phyloP scores from a whole-genome alignment of 768 basidiomycete genomes.

The Auricularia sp. region DNA sequence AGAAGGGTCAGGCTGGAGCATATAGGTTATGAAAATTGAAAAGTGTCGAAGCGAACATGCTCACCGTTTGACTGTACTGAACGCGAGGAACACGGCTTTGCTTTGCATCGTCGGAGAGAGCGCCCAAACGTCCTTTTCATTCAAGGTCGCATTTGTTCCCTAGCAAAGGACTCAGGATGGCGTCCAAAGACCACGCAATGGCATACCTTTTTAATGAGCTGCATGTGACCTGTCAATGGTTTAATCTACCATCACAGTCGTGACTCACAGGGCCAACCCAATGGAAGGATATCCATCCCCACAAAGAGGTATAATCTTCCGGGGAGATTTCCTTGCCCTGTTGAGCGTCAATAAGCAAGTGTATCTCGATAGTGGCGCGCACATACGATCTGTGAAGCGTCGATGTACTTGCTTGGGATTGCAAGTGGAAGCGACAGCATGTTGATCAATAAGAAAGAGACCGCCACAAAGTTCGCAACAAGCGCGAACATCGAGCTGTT shows the following conservation, averaged over 20 bases:
- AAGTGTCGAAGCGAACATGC: not conserved
- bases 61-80: slow-evolving; percentile 27
- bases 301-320: slow-evolving; percentile 67
- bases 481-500: not conserved
- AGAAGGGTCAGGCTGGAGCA: slow-evolving; percentile 25
- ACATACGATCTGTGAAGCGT: not conserved
- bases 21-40: not conserved
- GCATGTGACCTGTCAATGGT: not conserved
- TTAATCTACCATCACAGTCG: too few relatives aligned
- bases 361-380: not conserved
- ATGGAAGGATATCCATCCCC: slow-evolving; percentile 59
- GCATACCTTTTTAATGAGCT: slow-evolving; percentile 38
- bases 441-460: not conserved
- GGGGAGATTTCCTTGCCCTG: slow-evolving; percentile 50
- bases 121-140: slow-evolving; percentile 62
- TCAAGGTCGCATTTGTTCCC: slow-evolving; percentile 45
- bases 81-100: slow-evolving; percentile 50
- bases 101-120: slow-evolving; percentile 62
- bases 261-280: slow-evolving; percentile 48
- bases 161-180: slow-evolving; percentile 9
- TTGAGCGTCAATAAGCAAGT: not conserved
- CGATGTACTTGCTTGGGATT: not conserved
- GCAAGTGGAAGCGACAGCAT: not conserved
- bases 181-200: not conserved
- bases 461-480: not conserved